Conservation (phyloP, 2,329 filamentous ascomycete species). For the Didymella exigua region DNA sequence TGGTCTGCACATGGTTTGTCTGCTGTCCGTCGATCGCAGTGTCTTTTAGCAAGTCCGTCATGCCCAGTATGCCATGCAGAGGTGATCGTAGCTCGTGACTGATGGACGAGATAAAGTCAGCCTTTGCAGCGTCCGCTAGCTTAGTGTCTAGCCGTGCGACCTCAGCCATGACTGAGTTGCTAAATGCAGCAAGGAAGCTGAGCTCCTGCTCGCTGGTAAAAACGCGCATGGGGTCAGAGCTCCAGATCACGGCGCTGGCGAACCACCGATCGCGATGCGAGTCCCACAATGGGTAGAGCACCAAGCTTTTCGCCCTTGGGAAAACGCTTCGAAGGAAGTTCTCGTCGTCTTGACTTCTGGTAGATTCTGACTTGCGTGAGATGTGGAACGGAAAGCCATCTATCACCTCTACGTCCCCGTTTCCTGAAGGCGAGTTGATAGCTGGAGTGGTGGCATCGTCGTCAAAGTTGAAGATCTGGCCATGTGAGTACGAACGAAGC, state of each 20-base stretch:
- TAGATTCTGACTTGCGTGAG: conserved; percentile 38
- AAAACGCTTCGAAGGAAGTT: conserved; percentile 40
- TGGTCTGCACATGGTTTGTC: conserved; percentile 49
- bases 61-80: conserved; percentile 63
- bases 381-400: conserved; percentile 32
- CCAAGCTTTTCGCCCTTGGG: conserved; percentile 46
- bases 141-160: conserved; percentile 48
- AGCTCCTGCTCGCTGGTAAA: conserved; percentile 48
- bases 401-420: conserved; percentile 21
- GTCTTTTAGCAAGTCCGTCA: conserved; percentile 43
- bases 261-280: conserved; percentile 48
- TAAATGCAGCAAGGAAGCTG: conserved; percentile 47
- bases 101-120: conserved; percentile 64
- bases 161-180: conserved; percentile 49
- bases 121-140: conserved; percentile 55
- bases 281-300: conserved; percentile 50
- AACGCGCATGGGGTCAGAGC: conserved; percentile 44
- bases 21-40: conserved; percentile 45
- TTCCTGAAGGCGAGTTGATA: conserved; percentile 27
- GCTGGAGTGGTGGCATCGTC: conserved; percentile 25
- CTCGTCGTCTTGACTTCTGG: conserved; percentile 43
- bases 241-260: conserved; percentile 48
- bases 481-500: conserved; percentile 42
- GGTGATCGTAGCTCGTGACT: conserved; percentile 67
- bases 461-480: conserved; percentile 49